A percentile compares a stretch with the other conserved stretches of the same genome.
phyloP scores from a whole-genome alignment of 345 rosid genomes.

The Gossypium rotundifolium region DNA sequence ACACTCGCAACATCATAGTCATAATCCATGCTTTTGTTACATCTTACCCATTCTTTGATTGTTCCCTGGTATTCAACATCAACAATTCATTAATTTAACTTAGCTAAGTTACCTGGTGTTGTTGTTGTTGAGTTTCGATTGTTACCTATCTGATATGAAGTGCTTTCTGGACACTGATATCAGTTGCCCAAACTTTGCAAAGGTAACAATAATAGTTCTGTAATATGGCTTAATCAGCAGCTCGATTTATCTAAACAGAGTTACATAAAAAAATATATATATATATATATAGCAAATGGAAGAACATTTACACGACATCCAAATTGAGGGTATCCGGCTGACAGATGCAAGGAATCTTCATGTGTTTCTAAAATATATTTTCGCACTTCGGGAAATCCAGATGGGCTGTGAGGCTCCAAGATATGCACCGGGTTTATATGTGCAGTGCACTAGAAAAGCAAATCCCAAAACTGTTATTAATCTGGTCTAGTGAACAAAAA shows the following conservation, averaged over 20 bases:
- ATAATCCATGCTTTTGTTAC: slow-evolving; percentile 13
- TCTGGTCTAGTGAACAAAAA: neutral
- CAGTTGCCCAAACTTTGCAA: slow-evolving; percentile 24
- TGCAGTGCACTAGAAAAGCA: slow-evolving; percentile 16
- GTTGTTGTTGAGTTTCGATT: neutral
- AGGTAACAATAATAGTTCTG: slow-evolving; percentile 25
- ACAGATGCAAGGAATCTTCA: neutral
- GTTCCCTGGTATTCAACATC: slow-evolving; percentile 18
- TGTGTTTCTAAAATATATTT: slow-evolving; percentile 7
- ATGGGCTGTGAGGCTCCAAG: slow-evolving; percentile 23
- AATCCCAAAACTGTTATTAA: neutral
- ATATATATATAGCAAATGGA: neutral
- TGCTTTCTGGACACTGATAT: slow-evolving; percentile 21
- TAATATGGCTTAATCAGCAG: neutral
- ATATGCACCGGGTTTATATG: slow-evolving; percentile 11
- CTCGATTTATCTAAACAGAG: neutral
- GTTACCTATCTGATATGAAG: slow-evolving; percentile 24
- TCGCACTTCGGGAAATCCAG: neutral
- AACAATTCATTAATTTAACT: neutral
- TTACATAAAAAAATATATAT: neutral
- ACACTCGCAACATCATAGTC: neutral
- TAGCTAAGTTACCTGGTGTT: neutral
- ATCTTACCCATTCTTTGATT: slow-evolving; percentile 23
- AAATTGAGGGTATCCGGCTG: slow-evolving; percentile 11
- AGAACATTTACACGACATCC: slow-evolving; percentile 25